Evolutionary conservation across 2,329 filamentous ascomycete genomes (phyloP).

Genomic region (Colletotrichum chlorophyti): DNA sequence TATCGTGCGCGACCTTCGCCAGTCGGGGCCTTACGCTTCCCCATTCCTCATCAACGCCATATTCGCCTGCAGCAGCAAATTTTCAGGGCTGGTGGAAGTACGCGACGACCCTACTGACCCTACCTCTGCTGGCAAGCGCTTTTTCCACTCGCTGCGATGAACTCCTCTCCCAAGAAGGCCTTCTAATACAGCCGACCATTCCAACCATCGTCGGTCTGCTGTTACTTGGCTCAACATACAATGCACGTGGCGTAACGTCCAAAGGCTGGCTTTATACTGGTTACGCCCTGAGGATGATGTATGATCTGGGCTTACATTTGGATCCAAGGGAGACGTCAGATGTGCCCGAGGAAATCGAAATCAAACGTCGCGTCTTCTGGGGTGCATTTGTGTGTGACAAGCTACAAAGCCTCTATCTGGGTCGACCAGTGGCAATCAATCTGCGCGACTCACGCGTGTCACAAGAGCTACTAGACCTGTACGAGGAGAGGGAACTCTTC

Average conservation of each 20-base stretch:
- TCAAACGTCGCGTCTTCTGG: constrained; percentile 41
- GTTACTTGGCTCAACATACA: constrained; percentile 35
- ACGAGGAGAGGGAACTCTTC: constrained; percentile 34
- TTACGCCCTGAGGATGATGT: constrained; percentile 47
- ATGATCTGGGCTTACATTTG: constrained; percentile 46
- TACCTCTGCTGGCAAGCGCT: constrained; percentile 32
- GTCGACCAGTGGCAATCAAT: constrained; percentile 34
- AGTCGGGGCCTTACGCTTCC: constrained; percentile 42
- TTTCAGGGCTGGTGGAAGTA: constrained; percentile 33
- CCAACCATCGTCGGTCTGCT: constrained; percentile 36
- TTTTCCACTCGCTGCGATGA: constrained; percentile 35
- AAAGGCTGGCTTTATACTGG: constrained; percentile 48
- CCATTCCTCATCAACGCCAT: constrained; percentile 46
- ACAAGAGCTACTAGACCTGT: constrained; percentile 32
- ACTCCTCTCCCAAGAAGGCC: constrained; percentile 27
- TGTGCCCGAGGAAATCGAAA: constrained; percentile 37
- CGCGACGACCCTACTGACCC: constrained; percentile 29
- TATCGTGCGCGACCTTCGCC: constrained; percentile 42
- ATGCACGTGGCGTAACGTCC: constrained; percentile 34
- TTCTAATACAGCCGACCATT: constrained; percentile 32
- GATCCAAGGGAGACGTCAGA: constrained; percentile 35
- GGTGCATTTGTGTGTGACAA: constrained; percentile 40
- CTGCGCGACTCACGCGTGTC: constrained; percentile 33
- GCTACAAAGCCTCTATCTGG: constrained; percentile 38
- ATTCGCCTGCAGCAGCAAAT: constrained; percentile 38